A percentile compares a stretch with the other conserved stretches of the same genome.
These are phyloP conservation scores for Fusarium nygamai DNA, from an alignment of 2,329 filamentous ascomycete genomes.

Conservation along the genomic window DNA sequence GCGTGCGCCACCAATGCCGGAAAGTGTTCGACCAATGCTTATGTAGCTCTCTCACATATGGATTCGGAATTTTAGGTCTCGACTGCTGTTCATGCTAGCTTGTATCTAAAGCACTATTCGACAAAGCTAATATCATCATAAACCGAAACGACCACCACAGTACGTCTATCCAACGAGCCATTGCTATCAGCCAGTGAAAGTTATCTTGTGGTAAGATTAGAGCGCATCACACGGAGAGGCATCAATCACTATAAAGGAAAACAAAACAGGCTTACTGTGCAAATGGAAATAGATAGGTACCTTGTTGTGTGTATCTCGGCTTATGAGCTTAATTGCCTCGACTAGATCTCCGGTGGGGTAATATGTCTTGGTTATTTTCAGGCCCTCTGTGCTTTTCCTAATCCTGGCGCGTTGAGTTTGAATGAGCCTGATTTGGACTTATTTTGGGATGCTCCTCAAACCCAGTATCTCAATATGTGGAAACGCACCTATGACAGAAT, in stretches of 20 bases:
- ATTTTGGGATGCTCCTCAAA: background rate
- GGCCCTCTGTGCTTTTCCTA: no score
- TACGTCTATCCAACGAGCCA: background rate
- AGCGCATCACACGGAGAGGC: background rate
- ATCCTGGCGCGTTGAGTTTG: background rate
- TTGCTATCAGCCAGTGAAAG: background rate
- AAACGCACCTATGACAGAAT: background rate
- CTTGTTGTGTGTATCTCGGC: background rate
- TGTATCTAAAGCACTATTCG: background rate
- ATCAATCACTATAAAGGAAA: background rate
- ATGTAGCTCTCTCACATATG: background rate
- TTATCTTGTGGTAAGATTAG: background rate
- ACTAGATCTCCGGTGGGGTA: background rate
- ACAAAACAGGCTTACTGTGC: background rate
- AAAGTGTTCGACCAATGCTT: no score
- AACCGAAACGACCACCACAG: rapidly evolving
- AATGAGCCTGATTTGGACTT: background rate
- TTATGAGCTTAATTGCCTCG: background rate
- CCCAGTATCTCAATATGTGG: background rate
- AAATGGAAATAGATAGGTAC: background rate
- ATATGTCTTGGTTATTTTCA: background rate
- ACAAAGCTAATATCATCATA: background rate
- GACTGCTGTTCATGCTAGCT: background rate
- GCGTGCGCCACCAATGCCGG: no score
- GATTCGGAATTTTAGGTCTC: background rate